These are phyloP conservation scores for Iris macrosiphon DNA, from an alignment of 106 monocot genomes.

Conservation along the genomic window DNA sequence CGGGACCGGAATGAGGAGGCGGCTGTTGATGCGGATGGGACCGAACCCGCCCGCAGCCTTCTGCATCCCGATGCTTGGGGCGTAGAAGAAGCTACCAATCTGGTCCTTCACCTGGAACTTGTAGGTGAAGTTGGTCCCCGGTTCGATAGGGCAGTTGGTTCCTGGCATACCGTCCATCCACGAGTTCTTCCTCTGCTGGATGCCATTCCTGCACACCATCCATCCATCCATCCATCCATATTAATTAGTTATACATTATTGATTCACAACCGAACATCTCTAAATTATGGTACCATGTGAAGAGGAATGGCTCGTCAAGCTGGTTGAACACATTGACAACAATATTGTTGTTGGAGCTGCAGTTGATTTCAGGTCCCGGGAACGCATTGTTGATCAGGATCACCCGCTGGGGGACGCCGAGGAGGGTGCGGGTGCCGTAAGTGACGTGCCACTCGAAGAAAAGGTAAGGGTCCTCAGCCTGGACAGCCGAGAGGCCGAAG, in stretches of 20 bases:
- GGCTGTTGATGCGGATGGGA: constrained; percentile 33
- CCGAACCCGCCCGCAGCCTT: constrained; percentile 48
- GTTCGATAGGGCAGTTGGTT: constrained; percentile 44
- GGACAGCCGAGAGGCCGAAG: not conserved
- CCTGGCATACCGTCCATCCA: constrained; percentile 49
- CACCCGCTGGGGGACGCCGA: constrained; percentile 14
- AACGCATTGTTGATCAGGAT: constrained; percentile 27
- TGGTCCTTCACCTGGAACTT: constrained; percentile 54
- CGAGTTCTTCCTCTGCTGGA: constrained; percentile 54
- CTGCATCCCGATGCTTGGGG: constrained; percentile 37
- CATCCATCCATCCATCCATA: too few relatives aligned
- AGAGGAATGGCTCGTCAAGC: constrained; percentile 39
- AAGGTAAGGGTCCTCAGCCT: constrained; percentile 23
- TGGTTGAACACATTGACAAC: constrained; percentile 46
- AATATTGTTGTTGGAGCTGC: constrained; percentile 30
- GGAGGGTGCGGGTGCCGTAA: constrained; percentile 15
- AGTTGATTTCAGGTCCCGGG: constrained; percentile 31
- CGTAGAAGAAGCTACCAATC: constrained; percentile 52
- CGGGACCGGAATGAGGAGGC: constrained; percentile 53
- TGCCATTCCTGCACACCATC: constrained; percentile 33
- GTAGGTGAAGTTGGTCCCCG: constrained; percentile 47
- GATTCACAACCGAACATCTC: too few relatives aligned
- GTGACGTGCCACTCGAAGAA: constrained; percentile 25
- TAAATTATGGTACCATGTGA: constrained; percentile 8
- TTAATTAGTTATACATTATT: too few relatives aligned